Evolutionary conservation across 164 flowering plant species (phyloP).

Genomic region (Macadamia integrifolia): DNA sequence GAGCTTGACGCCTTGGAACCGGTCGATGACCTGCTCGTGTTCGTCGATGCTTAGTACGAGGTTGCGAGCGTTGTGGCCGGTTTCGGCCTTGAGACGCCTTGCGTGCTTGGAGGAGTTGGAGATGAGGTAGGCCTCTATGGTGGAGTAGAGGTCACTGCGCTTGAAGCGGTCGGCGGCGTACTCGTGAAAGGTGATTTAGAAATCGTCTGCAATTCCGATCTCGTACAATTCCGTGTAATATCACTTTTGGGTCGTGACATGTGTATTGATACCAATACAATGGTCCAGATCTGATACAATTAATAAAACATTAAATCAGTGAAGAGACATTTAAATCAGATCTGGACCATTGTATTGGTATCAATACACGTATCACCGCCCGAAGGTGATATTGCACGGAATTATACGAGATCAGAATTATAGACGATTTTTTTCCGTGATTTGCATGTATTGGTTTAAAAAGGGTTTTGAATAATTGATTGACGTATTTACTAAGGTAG

Average conservation of each 20-base stretch:
- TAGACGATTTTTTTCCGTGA: too few species aligned
- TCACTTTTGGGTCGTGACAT: too few species aligned
- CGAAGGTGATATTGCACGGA: too few species aligned
- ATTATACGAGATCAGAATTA: too few species aligned
- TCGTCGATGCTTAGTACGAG: conserved; percentile 52
- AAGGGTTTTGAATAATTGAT: conserved; percentile 1
- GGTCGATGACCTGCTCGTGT: conserved; percentile 46
- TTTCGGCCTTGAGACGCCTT: conserved; percentile 38
- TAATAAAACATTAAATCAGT: too few species aligned
- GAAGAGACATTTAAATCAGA: too few species aligned
- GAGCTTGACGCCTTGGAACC: conserved; percentile 35
- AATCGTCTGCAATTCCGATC: too few species aligned
- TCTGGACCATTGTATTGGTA: too few species aligned
- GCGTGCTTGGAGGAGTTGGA: conserved; percentile 23
- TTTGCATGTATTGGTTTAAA: conserved; percentile 18
- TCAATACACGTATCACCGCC: too few species aligned
- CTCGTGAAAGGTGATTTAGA: conserved; percentile 43
- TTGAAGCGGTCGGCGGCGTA: conserved; percentile 23
- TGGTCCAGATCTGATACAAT: too few species aligned
- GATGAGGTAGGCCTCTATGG: conserved; percentile 44
- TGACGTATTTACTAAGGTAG: conserved; percentile 4
- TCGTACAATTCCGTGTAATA: too few species aligned
- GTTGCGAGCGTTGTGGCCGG: conserved; percentile 20
- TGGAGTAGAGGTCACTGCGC: conserved; percentile 32
- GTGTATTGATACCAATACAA: too few species aligned